Evolutionary conservation across 106 monocot genomes (phyloP).

Genomic region (Amphibolis antarctica): DNA sequence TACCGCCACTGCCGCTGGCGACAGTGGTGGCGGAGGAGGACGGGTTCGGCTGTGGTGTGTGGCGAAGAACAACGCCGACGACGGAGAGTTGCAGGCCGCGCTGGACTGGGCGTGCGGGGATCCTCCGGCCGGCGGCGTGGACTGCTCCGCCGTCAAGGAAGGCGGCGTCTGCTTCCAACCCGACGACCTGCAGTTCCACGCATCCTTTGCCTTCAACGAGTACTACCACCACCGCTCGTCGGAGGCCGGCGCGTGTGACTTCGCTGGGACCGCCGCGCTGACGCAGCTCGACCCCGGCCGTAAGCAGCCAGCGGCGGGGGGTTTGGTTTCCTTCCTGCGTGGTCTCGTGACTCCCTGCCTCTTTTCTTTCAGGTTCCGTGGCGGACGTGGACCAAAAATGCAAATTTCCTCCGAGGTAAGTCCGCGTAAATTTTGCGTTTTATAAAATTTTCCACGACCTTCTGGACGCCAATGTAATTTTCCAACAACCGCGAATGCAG

Average conservation of each 20-base stretch:
- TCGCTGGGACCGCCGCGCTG: constrained; percentile 69
- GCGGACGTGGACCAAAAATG: constrained; percentile 25
- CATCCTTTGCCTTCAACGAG: constrained; percentile 90
- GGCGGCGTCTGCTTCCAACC: constrained; percentile 68
- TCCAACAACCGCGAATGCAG: no score
- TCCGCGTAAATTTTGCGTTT: not conserved
- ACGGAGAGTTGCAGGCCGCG: constrained; percentile 52
- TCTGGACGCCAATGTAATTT: no score
- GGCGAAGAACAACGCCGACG: constrained; percentile 97
- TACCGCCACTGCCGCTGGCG: constrained; percentile 27
- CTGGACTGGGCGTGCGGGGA: constrained; percentile 82
- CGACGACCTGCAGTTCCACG: constrained; percentile 47
- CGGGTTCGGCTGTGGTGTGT: constrained; percentile 61
- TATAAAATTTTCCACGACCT: no score
- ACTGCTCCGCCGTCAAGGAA: constrained; percentile 59
- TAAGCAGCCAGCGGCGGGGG: not conserved
- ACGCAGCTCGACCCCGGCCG: constrained; percentile 61
- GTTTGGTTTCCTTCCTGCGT: not conserved
- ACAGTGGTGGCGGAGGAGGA: not conserved
- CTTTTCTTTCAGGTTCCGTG: constrained; percentile 19
- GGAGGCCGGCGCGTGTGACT: constrained; percentile 48
- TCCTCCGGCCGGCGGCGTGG: constrained; percentile 50
- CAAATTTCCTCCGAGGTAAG: constrained; percentile 57
- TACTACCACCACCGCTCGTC: constrained; percentile 43
- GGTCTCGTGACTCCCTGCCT: not conserved